Conservation (phyloP, 306 rosid species). For the Cucumis cinereus region DNA sequence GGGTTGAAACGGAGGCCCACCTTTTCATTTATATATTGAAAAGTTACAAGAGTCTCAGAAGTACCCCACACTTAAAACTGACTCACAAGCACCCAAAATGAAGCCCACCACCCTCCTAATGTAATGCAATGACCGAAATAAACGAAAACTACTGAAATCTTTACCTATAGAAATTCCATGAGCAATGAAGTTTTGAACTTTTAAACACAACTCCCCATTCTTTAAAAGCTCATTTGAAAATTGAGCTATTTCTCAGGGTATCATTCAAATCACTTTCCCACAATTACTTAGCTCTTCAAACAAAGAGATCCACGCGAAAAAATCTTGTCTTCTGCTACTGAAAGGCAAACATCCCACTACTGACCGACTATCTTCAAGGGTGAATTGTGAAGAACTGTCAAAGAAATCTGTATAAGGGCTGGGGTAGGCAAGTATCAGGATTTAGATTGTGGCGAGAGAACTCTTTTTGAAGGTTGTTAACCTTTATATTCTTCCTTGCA, state of each 20-base stretch:
- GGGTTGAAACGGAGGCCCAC: background rate
- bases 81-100: background rate
- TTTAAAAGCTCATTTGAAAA: background rate
- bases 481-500: background rate
- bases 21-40: background rate
- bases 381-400: background rate
- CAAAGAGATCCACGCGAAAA: background rate
- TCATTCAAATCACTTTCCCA: background rate
- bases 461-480: background rate
- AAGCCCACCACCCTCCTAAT: background rate
- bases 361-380: background rate
- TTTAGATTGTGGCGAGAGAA: background rate
- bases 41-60: background rate
- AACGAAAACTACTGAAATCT: background rate
- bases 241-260: background rate
- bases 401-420: background rate
- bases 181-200: background rate
- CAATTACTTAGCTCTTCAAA: background rate
- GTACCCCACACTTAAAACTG: background rate
- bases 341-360: background rate
- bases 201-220: background rate
- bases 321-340: background rate
- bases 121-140: background rate
- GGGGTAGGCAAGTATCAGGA: background rate
- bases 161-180: background rate